Evolutionary conservation across 176 grass and related monocot genomes (phyloP), one percentile per base, ranked within the genome.

Genomic region (Oryza meridionalis): DNA sequence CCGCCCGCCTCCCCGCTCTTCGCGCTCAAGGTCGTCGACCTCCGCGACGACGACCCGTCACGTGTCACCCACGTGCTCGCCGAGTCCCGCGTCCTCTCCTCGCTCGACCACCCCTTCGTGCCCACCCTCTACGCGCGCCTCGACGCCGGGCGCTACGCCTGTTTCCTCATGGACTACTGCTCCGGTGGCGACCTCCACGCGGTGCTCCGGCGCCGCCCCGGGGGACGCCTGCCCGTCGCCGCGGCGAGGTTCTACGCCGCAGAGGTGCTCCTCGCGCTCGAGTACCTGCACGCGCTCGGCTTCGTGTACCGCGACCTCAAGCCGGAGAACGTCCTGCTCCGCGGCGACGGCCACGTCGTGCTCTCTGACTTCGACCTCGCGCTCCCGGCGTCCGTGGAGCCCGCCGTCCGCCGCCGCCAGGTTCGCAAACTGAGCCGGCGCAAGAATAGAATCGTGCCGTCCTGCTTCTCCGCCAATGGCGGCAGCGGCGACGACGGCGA

Each of bases 291-390:
- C 82, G 86, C 88, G n/a, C 90, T 94, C 13, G 94, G 94, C 17
- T 94, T 97, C 70, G 90, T 97, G 19, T 97, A 97, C 90, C 92
- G 94, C 6, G 94, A 97, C 73, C 90, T 97, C 78, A 97, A 97
- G 87, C 94, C 94, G 3, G 94, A 97, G 94, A 97, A 97, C 89
- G 88, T 97, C 27, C 75, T 97, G 40, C 77, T 97, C 32, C 90
- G 92, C 3, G 84, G 88, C 24, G 92, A 97, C 82, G 94, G 94
- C 0, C 94, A 97, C 74, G 88, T 97, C 75, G 89, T 94, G 88
- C 92, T 97, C 47, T 94, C 92, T 4, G 94, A 97, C 79, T 97
- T 97, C 38, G 94, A 97, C 84, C 91, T 97, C 55, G 89, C 92
- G 45, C 82, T 97, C 84, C 88, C 86, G 16, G 90, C 90, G 44